Conservation (phyloP, 1,139 yeast species). For the Saccharomyces hybrid region DNA sequence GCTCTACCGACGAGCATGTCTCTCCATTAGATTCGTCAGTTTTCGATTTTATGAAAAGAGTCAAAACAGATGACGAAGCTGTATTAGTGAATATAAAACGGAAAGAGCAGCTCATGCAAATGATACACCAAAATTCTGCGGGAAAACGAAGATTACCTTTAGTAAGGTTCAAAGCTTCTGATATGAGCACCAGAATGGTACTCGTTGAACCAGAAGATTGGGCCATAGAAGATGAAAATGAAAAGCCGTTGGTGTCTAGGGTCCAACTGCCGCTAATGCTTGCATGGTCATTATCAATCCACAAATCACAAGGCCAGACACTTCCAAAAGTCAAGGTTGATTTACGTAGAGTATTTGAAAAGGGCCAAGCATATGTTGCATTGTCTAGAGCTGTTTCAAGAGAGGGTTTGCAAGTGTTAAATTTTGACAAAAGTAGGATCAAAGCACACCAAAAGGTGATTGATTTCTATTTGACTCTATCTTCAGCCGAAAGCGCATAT, state of each 20-base stretch:
- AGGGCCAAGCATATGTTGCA: conserved; percentile 94
- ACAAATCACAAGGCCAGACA: conserved; percentile 95
- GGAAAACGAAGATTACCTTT: conserved; percentile 50
- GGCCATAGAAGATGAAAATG: conserved; percentile 54
- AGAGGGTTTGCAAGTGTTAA: conserved; percentile 68
- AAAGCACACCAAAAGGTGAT: conserved; percentile 56
- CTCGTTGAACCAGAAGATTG: conserved; percentile 71
- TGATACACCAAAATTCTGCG: conserved; percentile 34
- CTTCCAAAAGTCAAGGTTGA: conserved; percentile 77
- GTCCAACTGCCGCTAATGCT: conserved; percentile 74
- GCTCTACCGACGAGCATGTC: conserved; percentile 9
- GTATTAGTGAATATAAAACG: conserved; percentile 30
- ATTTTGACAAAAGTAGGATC: conserved; percentile 54
- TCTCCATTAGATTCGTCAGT: conserved; percentile 36
- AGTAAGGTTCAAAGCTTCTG: conserved; percentile 65
- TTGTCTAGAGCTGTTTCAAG: conserved; percentile 77
- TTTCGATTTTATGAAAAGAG: conserved; percentile 44
- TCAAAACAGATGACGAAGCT: conserved; percentile 30
- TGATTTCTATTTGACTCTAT: conserved; percentile 44
- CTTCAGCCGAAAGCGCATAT: conserved; percentile 33
- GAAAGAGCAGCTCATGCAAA: conserved; percentile 35
- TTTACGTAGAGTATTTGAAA: conserved; percentile 68
- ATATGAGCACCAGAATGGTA: conserved; percentile 65
- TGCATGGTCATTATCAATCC: conserved; percentile 95
- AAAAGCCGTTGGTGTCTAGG: conserved; percentile 47